These are phyloP conservation scores for Schizophyllum commune DNA, from an alignment of 1,284 basidiomycete species.

Conservation along the genomic window DNA sequence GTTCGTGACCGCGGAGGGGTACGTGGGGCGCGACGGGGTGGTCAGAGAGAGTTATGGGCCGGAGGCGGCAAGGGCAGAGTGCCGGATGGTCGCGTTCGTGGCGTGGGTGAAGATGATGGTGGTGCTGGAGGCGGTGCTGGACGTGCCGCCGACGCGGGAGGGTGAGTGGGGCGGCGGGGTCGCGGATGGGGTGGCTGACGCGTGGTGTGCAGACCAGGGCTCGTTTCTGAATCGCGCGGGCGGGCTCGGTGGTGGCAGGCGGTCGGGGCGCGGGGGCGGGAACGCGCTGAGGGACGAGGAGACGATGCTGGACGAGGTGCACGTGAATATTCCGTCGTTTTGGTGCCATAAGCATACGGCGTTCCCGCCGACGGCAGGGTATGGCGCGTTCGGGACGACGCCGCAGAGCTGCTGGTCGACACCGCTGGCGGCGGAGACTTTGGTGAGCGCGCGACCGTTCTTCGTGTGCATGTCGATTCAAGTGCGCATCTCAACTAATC, in stretches of 20 bases:
- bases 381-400: background rate
- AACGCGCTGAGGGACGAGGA: slow-evolving; percentile 77
- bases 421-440: background rate
- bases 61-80: slow-evolving; percentile 43
- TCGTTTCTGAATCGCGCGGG: slow-evolving; percentile 58
- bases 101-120: slow-evolving; percentile 70
- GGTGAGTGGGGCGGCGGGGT: slow-evolving; percentile 23
- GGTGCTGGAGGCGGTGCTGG: slow-evolving; percentile 74
- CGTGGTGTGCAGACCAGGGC: slow-evolving; percentile 25
- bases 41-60: slow-evolving; percentile 26
- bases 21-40: slow-evolving; percentile 41
- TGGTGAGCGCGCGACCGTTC: background rate
- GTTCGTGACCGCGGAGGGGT: slow-evolving; percentile 66
- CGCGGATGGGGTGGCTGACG: too few relatives aligned
- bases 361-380: background rate
- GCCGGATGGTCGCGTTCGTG: slow-evolving; percentile 75
- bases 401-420: background rate
- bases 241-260: slow-evolving; percentile 31
- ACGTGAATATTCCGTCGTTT: slow-evolving; percentile 59
- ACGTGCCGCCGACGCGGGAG: slow-evolving; percentile 60
- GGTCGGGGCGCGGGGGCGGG: slow-evolving; percentile 16
- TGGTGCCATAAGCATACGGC: slow-evolving; percentile 53
- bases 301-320: slow-evolving; percentile 71
- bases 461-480: too few relatives aligned
- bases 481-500: too few relatives aligned